Percentiles rank a stretch among this genome's conserved stretches.
Evolutionary conservation across 257 asterid species (phyloP).

Genomic region (Echium plantagineum): DNA sequence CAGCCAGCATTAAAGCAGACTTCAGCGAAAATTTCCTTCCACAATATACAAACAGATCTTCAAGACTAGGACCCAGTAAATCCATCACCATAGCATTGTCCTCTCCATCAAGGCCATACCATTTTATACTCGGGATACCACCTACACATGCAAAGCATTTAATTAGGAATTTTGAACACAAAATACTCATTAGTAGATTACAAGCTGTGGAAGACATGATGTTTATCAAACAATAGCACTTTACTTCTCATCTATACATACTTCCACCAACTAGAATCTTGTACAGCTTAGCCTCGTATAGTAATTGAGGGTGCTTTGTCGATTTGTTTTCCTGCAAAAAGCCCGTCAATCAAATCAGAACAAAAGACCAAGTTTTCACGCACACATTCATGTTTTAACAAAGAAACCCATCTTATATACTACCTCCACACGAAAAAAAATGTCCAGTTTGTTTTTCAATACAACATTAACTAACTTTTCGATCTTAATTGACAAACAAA

Average conservation of each 20-base stretch:
- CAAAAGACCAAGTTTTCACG: too few species aligned
- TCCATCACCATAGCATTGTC: conserved; percentile 84
- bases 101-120: conserved; percentile 90
- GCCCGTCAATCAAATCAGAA: neutral
- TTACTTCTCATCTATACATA: conserved; percentile 27
- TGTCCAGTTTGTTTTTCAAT: too few species aligned
- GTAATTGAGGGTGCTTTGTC: conserved; percentile 89
- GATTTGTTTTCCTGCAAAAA: conserved; percentile 70
- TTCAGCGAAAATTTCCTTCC: conserved; percentile 84
- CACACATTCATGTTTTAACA: too few species aligned
- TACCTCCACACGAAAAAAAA: too few species aligned
- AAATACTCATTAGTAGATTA: neutral
- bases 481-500: too few species aligned
- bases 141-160: conserved; percentile 28
- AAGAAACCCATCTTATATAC: too few species aligned
- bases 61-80: conserved; percentile 91
- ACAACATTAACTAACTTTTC: too few species aligned
- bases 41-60: conserved; percentile 89
- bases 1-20: conserved; percentile 87
- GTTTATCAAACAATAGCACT: neutral
- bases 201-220: neutral
- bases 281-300: conserved; percentile 89
- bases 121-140: conserved; percentile 76
- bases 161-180: neutral
- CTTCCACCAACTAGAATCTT: conserved; percentile 91